Conservation (phyloP, 768 basidiomycete species). For the Amyloporia xantha region DNA sequence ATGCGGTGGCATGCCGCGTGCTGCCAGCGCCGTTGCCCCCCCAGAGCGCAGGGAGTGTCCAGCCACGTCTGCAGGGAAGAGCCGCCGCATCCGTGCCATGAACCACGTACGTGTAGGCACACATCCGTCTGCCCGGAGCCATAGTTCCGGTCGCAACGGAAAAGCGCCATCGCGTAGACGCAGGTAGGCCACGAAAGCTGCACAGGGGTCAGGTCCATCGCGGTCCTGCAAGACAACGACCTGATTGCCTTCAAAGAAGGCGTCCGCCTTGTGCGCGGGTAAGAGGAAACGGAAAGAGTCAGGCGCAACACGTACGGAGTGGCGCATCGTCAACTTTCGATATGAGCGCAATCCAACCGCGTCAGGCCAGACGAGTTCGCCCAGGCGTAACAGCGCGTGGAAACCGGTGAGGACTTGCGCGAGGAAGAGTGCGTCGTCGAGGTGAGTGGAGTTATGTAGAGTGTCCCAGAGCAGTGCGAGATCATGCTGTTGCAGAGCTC, state of each 20-base stretch:
- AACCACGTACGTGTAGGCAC: slow-evolving; percentile 33
- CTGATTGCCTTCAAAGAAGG: slow-evolving; percentile 15
- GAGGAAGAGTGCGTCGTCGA: slow-evolving; percentile 23
- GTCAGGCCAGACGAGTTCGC: slow-evolving; percentile 24
- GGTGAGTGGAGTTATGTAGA: no score
- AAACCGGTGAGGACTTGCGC: slow-evolving; percentile 18
- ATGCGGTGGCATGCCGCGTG: slow-evolving; percentile 20
- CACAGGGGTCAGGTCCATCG: not conserved
- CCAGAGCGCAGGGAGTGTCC: slow-evolving; percentile 37
- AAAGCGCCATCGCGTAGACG: slow-evolving; percentile 18
- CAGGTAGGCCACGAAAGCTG: slow-evolving; percentile 17
- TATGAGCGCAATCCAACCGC: not conserved
- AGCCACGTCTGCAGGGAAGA: slow-evolving; percentile 19
- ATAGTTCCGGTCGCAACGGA: slow-evolving; percentile 27
- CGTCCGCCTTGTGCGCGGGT: slow-evolving; percentile 34
- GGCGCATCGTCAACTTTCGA: slow-evolving; percentile 16
- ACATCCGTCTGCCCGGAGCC: slow-evolving; percentile 24
- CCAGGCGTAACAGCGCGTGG: slow-evolving; percentile 20
- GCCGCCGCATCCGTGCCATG: slow-evolving; percentile 17
- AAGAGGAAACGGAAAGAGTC: slow-evolving; percentile 19
- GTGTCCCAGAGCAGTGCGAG: no score
- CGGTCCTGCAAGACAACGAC: slow-evolving; percentile 2
- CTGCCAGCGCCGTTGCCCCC: slow-evolving; percentile 34
- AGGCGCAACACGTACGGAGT: slow-evolving; percentile 3
- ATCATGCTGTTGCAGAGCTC: slow-evolving; percentile 17